A percentile compares a stretch with the other conserved stretches of the same genome.
phyloP scores from a whole-genome alignment of 495 filamentous ascomycete genomes.

The Neurospora sp. region DNA sequence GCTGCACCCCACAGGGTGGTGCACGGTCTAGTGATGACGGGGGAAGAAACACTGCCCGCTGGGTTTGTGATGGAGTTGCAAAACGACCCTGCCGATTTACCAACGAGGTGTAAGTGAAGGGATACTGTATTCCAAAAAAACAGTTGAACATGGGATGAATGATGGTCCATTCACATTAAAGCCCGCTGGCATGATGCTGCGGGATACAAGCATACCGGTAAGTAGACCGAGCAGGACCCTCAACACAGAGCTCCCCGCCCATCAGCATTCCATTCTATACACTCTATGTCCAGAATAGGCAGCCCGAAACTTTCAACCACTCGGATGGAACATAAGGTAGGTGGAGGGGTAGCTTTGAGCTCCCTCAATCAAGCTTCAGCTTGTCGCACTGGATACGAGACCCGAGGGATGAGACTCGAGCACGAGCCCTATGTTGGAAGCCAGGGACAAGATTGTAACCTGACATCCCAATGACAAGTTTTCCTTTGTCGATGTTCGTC shows the following conservation, averaged over 20 bases:
- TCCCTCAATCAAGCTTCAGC: background rate
- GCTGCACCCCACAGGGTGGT: background rate
- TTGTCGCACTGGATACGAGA: background rate
- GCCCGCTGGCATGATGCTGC: background rate
- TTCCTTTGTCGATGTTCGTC: background rate
- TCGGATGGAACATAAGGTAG: background rate
- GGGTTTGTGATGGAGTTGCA: background rate
- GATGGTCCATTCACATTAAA: background rate
- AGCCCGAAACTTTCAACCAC: background rate
- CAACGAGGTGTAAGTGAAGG: background rate
- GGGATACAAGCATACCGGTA: background rate
- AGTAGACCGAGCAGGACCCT: background rate
- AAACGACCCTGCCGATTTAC: background rate
- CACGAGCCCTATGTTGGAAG: background rate
- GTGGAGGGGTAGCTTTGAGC: background rate
- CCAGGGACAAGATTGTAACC: background rate
- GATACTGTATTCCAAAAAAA: background rate
- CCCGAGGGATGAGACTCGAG: background rate
- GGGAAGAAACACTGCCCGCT: background rate
- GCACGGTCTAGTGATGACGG: background rate
- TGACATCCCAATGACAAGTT: background rate
- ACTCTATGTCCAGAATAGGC: background rate
- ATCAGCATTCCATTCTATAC: background rate
- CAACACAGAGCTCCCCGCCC: background rate
- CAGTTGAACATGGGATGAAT: background rate